Percentiles rank a stretch among this genome's conserved stretches.
phyloP scores from a whole-genome alignment of 2,329 filamentous ascomycete species.

The Emericellopsis cladophorae region DNA sequence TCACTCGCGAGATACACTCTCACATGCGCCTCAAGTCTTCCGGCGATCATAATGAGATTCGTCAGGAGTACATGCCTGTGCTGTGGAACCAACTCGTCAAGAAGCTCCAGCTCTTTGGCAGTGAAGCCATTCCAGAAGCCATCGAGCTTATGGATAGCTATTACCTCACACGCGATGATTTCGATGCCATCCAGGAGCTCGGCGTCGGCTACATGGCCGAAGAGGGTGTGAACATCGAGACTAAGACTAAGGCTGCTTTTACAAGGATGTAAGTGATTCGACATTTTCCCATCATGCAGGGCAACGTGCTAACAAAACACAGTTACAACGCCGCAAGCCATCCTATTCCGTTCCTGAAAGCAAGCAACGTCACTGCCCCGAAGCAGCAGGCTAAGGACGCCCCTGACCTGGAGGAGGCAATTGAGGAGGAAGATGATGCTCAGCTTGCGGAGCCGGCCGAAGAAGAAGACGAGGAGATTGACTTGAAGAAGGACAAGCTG shows the following conservation, averaged over 20 bases:
- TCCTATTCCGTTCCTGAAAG: conserved; percentile 93
- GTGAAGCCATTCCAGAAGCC: conserved; percentile 66
- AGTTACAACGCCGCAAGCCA: conserved; percentile 82
- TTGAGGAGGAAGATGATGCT: conserved; percentile 81
- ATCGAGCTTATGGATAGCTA: conserved; percentile 97
- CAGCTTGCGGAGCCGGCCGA: conserved; percentile 38
- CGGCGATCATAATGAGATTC: conserved; percentile 83
- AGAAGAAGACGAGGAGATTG: conserved; percentile 65
- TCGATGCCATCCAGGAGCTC: conserved; percentile 76
- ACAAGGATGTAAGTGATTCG: conserved; percentile 60
- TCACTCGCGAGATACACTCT: conserved; percentile 86
- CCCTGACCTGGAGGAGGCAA: conserved; percentile 90
- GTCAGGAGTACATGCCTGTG: conserved; percentile 85
- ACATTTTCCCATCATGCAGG: not conserved
- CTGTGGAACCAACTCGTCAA: conserved; percentile 74
- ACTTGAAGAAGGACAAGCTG: conserved; percentile 90
- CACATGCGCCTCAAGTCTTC: conserved; percentile 90
- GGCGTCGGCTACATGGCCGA: conserved; percentile 77
- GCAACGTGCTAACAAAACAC: conserved; percentile 5
- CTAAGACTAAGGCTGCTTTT: conserved; percentile 78
- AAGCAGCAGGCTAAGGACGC: conserved; percentile 63
- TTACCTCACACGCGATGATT: conserved; percentile 87
- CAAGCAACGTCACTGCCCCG: conserved; percentile 59
- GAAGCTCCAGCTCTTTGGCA: conserved; percentile 64
- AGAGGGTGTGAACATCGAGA: conserved; percentile 63